Conservation (phyloP, 2,329 filamentous ascomycete species). For the Chrysoporthe cubensis region DNA sequence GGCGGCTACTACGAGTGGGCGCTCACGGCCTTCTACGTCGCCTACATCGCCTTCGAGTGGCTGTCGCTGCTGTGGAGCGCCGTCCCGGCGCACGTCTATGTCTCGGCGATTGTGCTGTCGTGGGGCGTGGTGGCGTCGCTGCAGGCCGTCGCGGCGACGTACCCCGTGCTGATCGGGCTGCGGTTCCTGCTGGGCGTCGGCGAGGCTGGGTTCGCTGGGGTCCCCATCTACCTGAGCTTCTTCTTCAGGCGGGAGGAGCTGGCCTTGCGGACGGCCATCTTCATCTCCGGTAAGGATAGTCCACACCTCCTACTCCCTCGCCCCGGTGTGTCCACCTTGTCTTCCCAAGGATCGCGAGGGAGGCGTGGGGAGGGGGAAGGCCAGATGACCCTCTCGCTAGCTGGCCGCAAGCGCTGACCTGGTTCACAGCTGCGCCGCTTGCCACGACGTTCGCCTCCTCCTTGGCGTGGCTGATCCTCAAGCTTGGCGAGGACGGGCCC, state of each 20-base stretch:
- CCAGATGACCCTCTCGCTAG: not conserved
- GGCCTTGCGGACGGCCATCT: constrained; percentile 82
- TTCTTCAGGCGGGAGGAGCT: constrained; percentile 72
- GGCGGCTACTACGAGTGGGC: constrained; percentile 63
- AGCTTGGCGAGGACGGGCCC: constrained; percentile 64
- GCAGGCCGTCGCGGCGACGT: constrained; percentile 69
- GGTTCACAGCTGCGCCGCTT: constrained; percentile 67
- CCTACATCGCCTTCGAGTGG: constrained; percentile 69
- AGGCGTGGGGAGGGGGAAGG: not conserved
- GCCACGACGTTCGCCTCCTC: constrained; percentile 82
- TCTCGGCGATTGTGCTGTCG: constrained; percentile 66
- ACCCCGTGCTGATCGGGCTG: constrained; percentile 59
- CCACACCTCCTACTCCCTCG: no score
- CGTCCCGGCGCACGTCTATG: constrained; percentile 63
- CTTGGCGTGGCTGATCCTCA: constrained; percentile 78
- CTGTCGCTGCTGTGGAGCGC: constrained; percentile 65
- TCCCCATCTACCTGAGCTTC: constrained; percentile 67
- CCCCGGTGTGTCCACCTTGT: not conserved
- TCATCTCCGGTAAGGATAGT: constrained; percentile 67
- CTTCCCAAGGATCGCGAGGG: not conserved
- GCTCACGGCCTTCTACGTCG: constrained; percentile 63
- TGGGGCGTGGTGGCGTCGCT: constrained; percentile 82
- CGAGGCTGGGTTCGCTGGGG: constrained; percentile 68
- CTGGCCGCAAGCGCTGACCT: not conserved
- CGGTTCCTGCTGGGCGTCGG: constrained; percentile 63